Evolutionary conservation across 768 basidiomycete species (phyloP), one percentile per base, ranked within the genome.

Genomic region (Suillus fuscotomentosus): DNA sequence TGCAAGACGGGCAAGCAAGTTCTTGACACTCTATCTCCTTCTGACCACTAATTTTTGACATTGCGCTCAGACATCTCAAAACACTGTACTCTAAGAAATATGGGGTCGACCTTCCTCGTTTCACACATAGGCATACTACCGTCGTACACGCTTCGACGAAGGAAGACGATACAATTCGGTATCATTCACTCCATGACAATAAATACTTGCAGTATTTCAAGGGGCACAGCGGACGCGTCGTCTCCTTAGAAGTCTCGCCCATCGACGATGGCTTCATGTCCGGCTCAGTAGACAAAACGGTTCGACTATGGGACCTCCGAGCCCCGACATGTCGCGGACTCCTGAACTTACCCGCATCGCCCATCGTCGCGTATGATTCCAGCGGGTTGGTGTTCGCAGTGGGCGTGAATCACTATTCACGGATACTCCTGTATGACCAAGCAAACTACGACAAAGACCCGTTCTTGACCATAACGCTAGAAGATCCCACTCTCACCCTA

Each of bases 251-350:
- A 73, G 88, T 99, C 63, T 94, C 92, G 0, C 97, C 97, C 1
- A 83, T 91, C 1, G 93, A 98, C 71, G 96, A 99, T 71, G 91
- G 91, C 1, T 99, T 99, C 80, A 90, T 99, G 84, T 97, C 97
- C 13, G 92, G 89, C 2, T 93, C 96, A 0, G 80, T 93, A 74
- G 97, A 99, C 80, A 93, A 90, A 71, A 98, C 95, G 1, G 96
- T 99, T 22, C 88, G 97, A 34, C 78, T 99, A 20, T 99, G 97
- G 97, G 97, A 99, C 77, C 83, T 98, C 47, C 89, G 96, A 53
- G 81, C 88, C 14, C 86, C 88, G 0, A 80, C 81, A 27, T 95
- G 94, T 72, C 84, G 91, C 63, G 95, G 95, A 31, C 81, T 91
- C 34, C 81, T 95, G 62, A 86, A 87, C 70, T 82, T 95, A 22